A percentile compares a stretch with the other conserved stretches of the same genome.
phyloP scores from a whole-genome alignment of 2,329 filamentous ascomycete genomes.

The Talaromyces islandicus region DNA sequence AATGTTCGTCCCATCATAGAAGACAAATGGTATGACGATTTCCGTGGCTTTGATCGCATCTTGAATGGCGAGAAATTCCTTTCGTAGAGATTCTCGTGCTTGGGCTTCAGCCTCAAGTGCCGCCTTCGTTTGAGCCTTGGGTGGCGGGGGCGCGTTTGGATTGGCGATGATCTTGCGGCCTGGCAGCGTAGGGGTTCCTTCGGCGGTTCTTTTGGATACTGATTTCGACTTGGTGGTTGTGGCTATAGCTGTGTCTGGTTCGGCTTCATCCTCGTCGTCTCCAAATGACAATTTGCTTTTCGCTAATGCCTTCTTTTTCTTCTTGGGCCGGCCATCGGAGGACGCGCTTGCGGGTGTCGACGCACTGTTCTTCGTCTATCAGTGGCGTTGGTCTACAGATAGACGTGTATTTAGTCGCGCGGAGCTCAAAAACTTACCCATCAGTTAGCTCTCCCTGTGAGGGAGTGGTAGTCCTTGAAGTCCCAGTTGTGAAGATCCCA shows the following conservation, averaged over 20 bases:
- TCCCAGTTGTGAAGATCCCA: conserved; percentile 35
- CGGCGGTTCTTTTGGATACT: conserved; percentile 27
- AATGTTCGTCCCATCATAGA: conserved; percentile 90
- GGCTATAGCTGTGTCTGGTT: conserved; percentile 31
- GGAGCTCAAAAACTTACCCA: conserved; percentile 47
- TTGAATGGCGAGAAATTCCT: conserved; percentile 76
- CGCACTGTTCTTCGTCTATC: conserved; percentile 53
- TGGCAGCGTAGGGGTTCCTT: conserved; percentile 21
- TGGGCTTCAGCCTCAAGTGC: conserved; percentile 73
- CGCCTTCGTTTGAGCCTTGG: conserved; percentile 70
- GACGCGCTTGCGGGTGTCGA: conserved; percentile 37
- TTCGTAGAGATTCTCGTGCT: conserved; percentile 66
- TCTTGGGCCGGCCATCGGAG: conserved; percentile 39
- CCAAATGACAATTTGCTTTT: conserved; percentile 59
- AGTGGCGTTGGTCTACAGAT: conserved; percentile 29
- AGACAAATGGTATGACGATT: conserved; percentile 88
- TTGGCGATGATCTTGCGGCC: conserved; percentile 37
- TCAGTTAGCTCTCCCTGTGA: conserved; percentile 43
- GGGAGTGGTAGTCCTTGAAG: conserved; percentile 48
- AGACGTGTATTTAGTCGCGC: not conserved
- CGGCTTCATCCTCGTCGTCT: conserved; percentile 61
- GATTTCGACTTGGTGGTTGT: conserved; percentile 33
- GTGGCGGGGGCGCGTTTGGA: conserved; percentile 46
- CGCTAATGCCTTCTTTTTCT: conserved; percentile 54
- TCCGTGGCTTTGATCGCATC: conserved; percentile 84